Evolutionary conservation across 805 yeast species (phyloP), one percentile per base, ranked within the genome.

Genomic region (Priceomyces carsonii): DNA sequence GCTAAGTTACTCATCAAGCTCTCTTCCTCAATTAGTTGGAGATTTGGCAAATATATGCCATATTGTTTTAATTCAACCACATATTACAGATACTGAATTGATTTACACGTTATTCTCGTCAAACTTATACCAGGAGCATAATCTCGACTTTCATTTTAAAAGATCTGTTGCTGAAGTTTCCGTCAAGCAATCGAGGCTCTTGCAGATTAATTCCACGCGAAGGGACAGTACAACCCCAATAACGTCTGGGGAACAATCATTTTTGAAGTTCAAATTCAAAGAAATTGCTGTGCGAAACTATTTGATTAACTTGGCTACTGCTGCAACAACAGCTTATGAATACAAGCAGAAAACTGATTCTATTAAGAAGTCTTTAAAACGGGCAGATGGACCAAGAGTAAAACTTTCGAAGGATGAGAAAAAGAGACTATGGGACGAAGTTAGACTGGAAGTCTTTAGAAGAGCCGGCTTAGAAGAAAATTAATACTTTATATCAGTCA

Each of bases 281-380:
- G 67, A 67, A 33, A 62, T 72, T 17, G 77, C 79, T 4, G 49
- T 74, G 19, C 50, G 77, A 33, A 73, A 75, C 51, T 75, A 71
- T 42, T 57, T 75, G 37, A 60, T 75, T n/a, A 75, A 75, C 50
- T 53, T 75, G 36, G 69, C 77, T 8, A 79, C 77, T 8, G 80
- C 79, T 3, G 71, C 77, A 6, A 73, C 77, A 27, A 74, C 80
- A 0, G 70, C 76, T 6, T 63, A 69, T 39, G 80, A 74, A 45
- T 74, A 71, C 48, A 66, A 71, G 41, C 44, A 64, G 29, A 61
- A 63, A 43, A 40, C 62, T 3, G 69, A 63, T 35, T 58, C 53
- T 8, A 36, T 67, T 30, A 66, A 63, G 45, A 42, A 46, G 27
- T 46, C 48, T 21, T 44, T 60, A 34, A 52, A 50, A 38, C 34